Percentiles rank a stretch among this genome's conserved stretches.
These are phyloP conservation scores for Maudiozyma barnettii DNA, from an alignment of 805 yeast genomes.

Conservation along the genomic window DNA sequence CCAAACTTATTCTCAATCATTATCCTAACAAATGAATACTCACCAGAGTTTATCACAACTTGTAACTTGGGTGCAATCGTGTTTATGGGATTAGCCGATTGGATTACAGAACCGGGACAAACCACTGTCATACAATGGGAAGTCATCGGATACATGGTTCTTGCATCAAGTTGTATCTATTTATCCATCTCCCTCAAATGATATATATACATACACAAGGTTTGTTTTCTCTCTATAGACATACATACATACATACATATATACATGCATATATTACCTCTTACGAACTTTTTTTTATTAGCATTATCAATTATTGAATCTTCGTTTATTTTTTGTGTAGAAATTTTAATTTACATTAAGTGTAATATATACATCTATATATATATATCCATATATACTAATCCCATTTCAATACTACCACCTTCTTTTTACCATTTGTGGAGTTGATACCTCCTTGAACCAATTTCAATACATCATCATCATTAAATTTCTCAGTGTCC, in stretches of 20 bases:
- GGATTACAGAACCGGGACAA: constrained; percentile 22
- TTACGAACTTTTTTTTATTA: background rate
- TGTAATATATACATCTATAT: background rate
- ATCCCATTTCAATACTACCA: constrained; percentile 24
- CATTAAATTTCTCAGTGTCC: constrained; percentile 23
- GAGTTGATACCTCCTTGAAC: constrained; percentile 37
- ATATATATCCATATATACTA: background rate
- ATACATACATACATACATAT: background rate
- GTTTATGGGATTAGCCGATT: constrained; percentile 24
- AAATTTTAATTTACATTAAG: no score
- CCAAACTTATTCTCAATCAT: constrained; percentile 21
- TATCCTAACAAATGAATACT: constrained; percentile 14
- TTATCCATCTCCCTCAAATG: constrained; percentile 8
- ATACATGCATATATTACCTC: no score
- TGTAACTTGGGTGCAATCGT: constrained; percentile 23
- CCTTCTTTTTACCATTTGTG: constrained; percentile 23
- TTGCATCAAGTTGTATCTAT: constrained; percentile 19
- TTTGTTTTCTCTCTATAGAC: no score
- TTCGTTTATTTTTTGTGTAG: background rate
- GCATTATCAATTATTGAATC: background rate
- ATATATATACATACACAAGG: no score
- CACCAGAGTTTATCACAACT: constrained; percentile 25
- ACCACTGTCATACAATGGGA: constrained; percentile 27
- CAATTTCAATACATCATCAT: constrained; percentile 34
- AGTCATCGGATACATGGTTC: constrained; percentile 23